Conservation (phyloP, 2,329 filamentous ascomycete species). For the Coniella vitis region DNA sequence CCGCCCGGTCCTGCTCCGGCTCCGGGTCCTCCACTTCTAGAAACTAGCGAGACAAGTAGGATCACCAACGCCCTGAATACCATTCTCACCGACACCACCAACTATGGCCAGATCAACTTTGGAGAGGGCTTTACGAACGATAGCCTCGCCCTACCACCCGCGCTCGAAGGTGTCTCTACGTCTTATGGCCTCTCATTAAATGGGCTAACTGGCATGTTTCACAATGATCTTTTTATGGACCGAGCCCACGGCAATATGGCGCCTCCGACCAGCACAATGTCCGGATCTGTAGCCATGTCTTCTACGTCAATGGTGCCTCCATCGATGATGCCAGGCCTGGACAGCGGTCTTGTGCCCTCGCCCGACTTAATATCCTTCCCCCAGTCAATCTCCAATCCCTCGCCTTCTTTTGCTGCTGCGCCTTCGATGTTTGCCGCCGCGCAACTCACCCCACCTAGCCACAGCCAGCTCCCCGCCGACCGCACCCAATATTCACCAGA, state of each 20-base stretch:
- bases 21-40: neutral
- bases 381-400: neutral
- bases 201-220: slow-evolving; percentile 17
- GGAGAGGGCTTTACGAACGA: slow-evolving; percentile 45
- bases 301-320: neutral
- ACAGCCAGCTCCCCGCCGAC: slow-evolving; percentile 18
- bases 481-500: slow-evolving; percentile 35
- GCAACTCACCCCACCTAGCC: slow-evolving; percentile 24
- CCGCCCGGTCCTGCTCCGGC: neutral
- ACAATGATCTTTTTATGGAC: slow-evolving; percentile 21
- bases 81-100: neutral
- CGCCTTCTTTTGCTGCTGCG: slow-evolving; percentile 16
- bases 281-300: neutral
- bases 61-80: slow-evolving; percentile 41
- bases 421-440: slow-evolving; percentile 20
- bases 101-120: slow-evolving; percentile 28
- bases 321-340: neutral
- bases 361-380: neutral
- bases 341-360: neutral
- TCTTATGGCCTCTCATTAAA: slow-evolving; percentile 46
- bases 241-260: neutral
- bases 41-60: slow-evolving; percentile 45
- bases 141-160: slow-evolving; percentile 51
- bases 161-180: slow-evolving; percentile 59
- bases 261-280: neutral